Conservation (phyloP, 805 yeast genomes). For the Starmerella geochares region DNA sequence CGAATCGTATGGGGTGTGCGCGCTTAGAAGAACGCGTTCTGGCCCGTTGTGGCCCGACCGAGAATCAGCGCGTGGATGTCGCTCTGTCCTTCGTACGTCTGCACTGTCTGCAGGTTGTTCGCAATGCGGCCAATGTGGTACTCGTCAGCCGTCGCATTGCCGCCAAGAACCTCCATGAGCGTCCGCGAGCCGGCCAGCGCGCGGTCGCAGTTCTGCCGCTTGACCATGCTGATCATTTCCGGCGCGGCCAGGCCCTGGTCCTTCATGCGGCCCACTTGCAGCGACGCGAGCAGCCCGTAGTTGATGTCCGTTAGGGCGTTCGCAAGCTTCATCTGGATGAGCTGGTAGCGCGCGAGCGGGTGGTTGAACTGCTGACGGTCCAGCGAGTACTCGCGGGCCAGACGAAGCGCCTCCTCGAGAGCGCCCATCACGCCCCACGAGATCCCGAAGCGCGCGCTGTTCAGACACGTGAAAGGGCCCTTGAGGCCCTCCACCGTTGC, state of each 20-base stretch:
- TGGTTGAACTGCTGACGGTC: slow-evolving; percentile 36
- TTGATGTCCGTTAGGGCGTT: slow-evolving; percentile 36
- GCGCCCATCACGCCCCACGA: slow-evolving; percentile 41
- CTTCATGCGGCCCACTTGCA: slow-evolving; percentile 37
- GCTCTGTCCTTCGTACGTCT: slow-evolving; percentile 40
- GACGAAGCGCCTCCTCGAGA: slow-evolving; percentile 33
- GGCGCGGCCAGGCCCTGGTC: slow-evolving; percentile 34
- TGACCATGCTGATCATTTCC: slow-evolving; percentile 38
- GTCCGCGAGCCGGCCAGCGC: slow-evolving; percentile 33
- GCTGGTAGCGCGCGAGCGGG: slow-evolving; percentile 36
- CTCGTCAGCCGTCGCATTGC: slow-evolving; percentile 39
- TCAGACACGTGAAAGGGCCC: slow-evolving; percentile 39
- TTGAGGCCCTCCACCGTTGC: slow-evolving; percentile 34
- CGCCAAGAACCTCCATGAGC: slow-evolving; percentile 39
- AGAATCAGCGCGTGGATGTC: slow-evolving; percentile 37
- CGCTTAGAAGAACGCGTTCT: slow-evolving; percentile 30
- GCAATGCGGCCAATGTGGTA: slow-evolving; percentile 38
- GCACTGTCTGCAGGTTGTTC: slow-evolving; percentile 37
- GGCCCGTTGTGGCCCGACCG: slow-evolving; percentile 38
- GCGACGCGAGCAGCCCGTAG: slow-evolving; percentile 34
- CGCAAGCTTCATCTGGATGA: slow-evolving; percentile 37
- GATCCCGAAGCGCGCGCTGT: slow-evolving; percentile 37
- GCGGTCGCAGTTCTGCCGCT: slow-evolving; percentile 38
- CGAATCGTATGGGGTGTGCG: no score
- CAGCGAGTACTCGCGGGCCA: slow-evolving; percentile 34